Evolutionary conservation across 2,329 filamentous ascomycete genomes (phyloP).

Genomic region (Trichoderma arundinaceum): DNA sequence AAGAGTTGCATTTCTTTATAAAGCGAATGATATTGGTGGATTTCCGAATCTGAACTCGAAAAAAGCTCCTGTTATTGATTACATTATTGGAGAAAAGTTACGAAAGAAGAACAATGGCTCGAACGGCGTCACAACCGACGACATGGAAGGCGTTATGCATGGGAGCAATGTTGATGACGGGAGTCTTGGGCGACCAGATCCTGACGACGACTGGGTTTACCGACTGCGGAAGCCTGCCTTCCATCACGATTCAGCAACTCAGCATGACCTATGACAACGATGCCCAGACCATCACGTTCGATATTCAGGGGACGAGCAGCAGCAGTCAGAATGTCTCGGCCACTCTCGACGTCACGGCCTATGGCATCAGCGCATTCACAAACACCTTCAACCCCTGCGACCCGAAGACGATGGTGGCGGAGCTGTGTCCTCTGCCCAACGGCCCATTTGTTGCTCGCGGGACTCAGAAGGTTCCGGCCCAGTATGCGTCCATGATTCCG

Average conservation of each 20-base stretch:
- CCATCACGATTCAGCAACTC: slow-evolving; percentile 73
- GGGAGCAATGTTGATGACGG: slow-evolving; percentile 45
- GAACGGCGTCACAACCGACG: slow-evolving; percentile 40
- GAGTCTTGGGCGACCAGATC: slow-evolving; percentile 69
- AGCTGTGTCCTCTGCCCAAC: slow-evolving; percentile 84
- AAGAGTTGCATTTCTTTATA: slow-evolving; percentile 14
- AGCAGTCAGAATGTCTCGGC: slow-evolving; percentile 82
- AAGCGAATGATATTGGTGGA: background rate
- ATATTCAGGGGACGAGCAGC: slow-evolving; percentile 78
- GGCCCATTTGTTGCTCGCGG: slow-evolving; percentile 77
- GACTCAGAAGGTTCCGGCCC: slow-evolving; percentile 70
- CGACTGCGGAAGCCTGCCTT: slow-evolving; percentile 63
- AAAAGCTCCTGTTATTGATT: slow-evolving; percentile 31
- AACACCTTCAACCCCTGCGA: slow-evolving; percentile 86
- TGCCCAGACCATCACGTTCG: slow-evolving; percentile 75
- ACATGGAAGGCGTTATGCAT: slow-evolving; percentile 45
- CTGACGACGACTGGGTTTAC: slow-evolving; percentile 82
- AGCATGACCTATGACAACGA: slow-evolving; percentile 80
- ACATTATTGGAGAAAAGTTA: slow-evolving; percentile 28
- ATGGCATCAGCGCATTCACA: slow-evolving; percentile 79
- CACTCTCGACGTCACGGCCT: slow-evolving; percentile 76
- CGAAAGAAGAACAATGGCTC: slow-evolving; percentile 43
- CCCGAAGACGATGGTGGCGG: slow-evolving; percentile 64
- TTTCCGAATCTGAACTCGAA: slow-evolving; percentile 33
- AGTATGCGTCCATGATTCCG: slow-evolving; percentile 78